These are phyloP conservation scores for Leishmania amazonensis DNA, from an alignment of 208 protist genomes.

Conservation along the genomic window DNA sequence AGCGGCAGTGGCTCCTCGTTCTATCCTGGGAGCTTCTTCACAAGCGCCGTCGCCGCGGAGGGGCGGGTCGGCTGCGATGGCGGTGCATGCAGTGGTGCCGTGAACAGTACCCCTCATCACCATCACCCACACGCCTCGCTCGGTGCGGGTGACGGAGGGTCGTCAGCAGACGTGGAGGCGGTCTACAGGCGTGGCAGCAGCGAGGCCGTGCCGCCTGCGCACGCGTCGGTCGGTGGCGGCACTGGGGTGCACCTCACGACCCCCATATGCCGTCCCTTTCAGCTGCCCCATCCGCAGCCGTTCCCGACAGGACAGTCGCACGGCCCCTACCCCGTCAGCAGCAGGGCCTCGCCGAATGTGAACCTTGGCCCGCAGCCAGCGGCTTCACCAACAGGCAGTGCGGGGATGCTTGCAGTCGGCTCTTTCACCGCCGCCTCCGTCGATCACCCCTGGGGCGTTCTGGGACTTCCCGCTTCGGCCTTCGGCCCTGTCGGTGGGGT, in stretches of 20 bases:
- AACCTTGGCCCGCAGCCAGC: background rate
- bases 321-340: background rate
- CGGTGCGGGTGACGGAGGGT: background rate
- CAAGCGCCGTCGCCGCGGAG: background rate
- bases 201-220: background rate
- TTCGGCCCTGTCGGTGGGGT: background rate
- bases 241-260: background rate
- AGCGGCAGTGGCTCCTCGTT: conserved; percentile 23
- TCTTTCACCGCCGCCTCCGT: conserved; percentile 17
- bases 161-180: background rate
- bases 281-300: background rate
- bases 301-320: background rate
- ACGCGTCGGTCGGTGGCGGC: conserved; percentile 5
- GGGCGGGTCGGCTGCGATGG: background rate
- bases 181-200: background rate
- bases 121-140: background rate
- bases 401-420: conserved; percentile 9
- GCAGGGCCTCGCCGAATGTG: background rate
- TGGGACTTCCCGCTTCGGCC: background rate
- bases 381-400: background rate
- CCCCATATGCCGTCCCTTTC: background rate
- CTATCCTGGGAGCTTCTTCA: conserved; percentile 28
- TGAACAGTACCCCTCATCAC: background rate
- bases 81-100: background rate
- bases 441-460: conserved; percentile 6